These are phyloP conservation scores for Podospora appendiculata DNA, from an alignment of 495 filamentous ascomycete species.

Conservation along the genomic window DNA sequence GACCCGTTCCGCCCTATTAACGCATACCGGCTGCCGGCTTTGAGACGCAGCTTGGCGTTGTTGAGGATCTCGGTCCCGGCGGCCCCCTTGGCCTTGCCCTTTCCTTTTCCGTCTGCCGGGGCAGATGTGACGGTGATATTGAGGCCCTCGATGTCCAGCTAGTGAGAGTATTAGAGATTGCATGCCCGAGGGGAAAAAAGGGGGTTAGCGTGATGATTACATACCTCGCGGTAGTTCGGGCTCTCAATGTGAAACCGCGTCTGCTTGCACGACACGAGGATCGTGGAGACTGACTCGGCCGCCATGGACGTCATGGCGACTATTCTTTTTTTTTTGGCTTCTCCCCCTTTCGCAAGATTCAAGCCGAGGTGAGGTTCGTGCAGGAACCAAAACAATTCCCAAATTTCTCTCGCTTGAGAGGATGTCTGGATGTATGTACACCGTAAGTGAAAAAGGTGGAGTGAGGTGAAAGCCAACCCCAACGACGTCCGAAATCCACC, in stretches of 20 bases:
- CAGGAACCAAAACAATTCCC: no score
- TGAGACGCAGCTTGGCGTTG: slow-evolving; percentile 60
- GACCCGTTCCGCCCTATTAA: slow-evolving; percentile 71
- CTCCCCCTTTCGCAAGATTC: no score
- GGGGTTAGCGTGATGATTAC: not conserved
- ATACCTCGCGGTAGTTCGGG: slow-evolving; percentile 45
- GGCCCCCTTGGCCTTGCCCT: slow-evolving; percentile 40
- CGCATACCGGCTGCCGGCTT: slow-evolving; percentile 63
- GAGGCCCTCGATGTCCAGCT: slow-evolving; percentile 64
- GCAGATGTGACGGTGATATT: slow-evolving; percentile 50
- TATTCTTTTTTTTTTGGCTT: no score
- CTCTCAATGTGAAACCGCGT: slow-evolving; percentile 50
- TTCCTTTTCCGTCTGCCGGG: slow-evolving; percentile 14
- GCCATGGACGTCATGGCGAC: slow-evolving; percentile 36
- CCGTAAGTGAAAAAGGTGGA: no score
- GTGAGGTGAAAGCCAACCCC: no score
- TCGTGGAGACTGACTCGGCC: slow-evolving; percentile 38
- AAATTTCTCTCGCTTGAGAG: no score
- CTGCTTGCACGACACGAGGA: slow-evolving; percentile 48
- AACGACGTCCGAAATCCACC: no score
- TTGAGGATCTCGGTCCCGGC: slow-evolving; percentile 59
- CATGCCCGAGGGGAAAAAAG: not conserved
- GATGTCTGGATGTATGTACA: no score
- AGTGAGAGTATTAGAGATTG: not conserved
- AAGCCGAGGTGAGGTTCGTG: no score